A percentile compares a stretch with the other conserved stretches of the same genome.
Evolutionary conservation across 1,284 basidiomycete species (phyloP).

Genomic region (Coniophora puteana): DNA sequence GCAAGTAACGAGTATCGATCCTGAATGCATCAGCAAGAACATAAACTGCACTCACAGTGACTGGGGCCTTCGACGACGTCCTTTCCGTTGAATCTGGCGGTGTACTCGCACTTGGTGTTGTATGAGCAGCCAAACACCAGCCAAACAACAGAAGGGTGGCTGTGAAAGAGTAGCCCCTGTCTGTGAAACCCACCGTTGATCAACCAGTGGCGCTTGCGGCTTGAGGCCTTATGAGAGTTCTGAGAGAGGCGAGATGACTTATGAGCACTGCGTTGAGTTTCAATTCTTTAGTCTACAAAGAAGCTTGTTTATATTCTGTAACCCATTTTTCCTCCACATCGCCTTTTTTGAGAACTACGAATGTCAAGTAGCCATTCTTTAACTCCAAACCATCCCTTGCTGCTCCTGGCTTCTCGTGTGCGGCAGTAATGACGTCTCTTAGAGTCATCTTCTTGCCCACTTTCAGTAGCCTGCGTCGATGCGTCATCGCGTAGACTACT

Average conservation of each 20-base stretch:
- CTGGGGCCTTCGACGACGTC: conserved; percentile 39
- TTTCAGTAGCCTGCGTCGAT: conserved; percentile 75
- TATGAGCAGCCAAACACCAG: conserved; percentile 29
- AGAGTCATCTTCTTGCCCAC: conserved; percentile 88
- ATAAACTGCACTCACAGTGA: conserved; percentile 41
- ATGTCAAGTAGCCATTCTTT: conserved; percentile 82
- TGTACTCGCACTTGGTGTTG: conserved; percentile 7
- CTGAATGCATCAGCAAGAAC: conserved; percentile 12
- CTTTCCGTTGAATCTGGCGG: conserved; percentile 14
- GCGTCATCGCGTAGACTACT: conserved; percentile 83
- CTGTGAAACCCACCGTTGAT: no score
- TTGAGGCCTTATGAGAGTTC: no score
- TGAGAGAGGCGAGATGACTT: no score
- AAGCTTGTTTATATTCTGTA: conserved; percentile 88
- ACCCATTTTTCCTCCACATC: conserved; percentile 85
- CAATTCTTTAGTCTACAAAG: no score
- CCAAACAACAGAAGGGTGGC: conserved; percentile 15
- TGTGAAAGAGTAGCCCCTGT: conserved; percentile 13
- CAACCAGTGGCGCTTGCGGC: no score
- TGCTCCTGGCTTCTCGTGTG: conserved; percentile 56
- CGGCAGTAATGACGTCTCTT: conserved; percentile 67
- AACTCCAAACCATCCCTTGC: conserved; percentile 80
- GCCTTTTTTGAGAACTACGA: conserved; percentile 84
- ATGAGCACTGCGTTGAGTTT: no score
- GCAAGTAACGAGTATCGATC: no score